Evolutionary conservation across 1,284 basidiomycete genomes (phyloP), one percentile per base, ranked within the genome.

Genomic region (Bjerkandera adusta): DNA sequence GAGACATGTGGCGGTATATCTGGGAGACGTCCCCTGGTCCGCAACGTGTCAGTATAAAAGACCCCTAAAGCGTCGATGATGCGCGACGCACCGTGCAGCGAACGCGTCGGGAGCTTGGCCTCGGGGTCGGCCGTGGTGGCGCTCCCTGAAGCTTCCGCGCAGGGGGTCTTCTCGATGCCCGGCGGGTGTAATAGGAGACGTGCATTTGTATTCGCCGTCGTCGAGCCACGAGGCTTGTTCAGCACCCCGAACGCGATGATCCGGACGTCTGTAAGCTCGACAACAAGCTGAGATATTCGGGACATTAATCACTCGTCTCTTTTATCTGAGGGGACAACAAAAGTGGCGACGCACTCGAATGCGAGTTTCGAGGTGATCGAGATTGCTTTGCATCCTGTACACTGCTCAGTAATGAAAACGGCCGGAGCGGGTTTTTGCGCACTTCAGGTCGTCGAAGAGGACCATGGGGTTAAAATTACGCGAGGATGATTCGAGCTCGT

Each of bases 361-460:
- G 36, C 76, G 70, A 21, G 85, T 85, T 55, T 77, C 75, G 27
- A 87, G 64, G 58, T 84, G 78, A 24, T 72, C 70, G 21, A 87
- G 62, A 57, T 85, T 79, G 54, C 68, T 81, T 61, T 87, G 83
- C 43, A 79, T 53, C 60, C 84, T 88, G 49, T 24, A 40, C 27
- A 10, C 11, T 30, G 10, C 18, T 40, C 51, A 18, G 25, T 18
- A 26, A 5, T 20, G 33, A n/a, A 6, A 35, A 3, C 12, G 15
- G 40, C 7, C 25, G 5, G 15, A 32, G 15, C 11, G 10, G 34
- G 20, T 12, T 12, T 16, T 30, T 36, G 34, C 73, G 50, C 52
- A 89, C 87, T 89, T 90, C 66, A 86, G 73, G 59, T 87, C 79
- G 51, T 88, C 73, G 60, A 88, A 85, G 22, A 87, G 69, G 0